Evolutionary conservation across 768 basidiomycete genomes (phyloP).

Genomic region (Suillus americanus): DNA sequence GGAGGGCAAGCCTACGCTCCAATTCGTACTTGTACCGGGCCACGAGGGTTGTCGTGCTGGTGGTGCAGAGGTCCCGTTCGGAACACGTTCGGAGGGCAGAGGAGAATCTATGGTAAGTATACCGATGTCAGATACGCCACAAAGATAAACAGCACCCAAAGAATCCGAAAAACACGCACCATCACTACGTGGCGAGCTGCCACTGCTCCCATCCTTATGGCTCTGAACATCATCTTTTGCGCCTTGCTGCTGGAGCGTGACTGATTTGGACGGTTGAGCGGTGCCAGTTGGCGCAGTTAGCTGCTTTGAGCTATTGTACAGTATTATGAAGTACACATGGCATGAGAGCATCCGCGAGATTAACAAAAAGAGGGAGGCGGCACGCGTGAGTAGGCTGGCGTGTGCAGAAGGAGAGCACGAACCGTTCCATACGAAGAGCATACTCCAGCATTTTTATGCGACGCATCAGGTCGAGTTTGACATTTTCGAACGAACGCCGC

Average conservation of each 20-base stretch:
- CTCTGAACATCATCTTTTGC: conserved; percentile 73
- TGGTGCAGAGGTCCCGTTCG: conserved; percentile 56
- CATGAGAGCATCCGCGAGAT: conserved; percentile 22
- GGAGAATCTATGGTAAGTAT: conserved; percentile 57
- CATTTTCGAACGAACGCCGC: conserved; percentile 94
- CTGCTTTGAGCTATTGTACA: conserved; percentile 69
- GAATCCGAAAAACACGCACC: conserved; percentile 42
- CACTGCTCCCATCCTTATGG: conserved; percentile 77
- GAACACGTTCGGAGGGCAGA: conserved; percentile 63
- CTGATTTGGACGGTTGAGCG: conserved; percentile 65
- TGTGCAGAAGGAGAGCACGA: conserved; percentile 29
- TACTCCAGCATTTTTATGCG: conserved; percentile 99
- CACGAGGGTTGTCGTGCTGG: conserved; percentile 56
- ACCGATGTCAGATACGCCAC: conserved; percentile 12
- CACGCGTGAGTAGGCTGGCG: conserved; percentile 2
- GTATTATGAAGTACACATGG: conserved; percentile 29
- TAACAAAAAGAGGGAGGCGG: conserved; percentile 6
- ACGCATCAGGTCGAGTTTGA: conserved; percentile 92
- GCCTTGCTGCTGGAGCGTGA: conserved; percentile 52
- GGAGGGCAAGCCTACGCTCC: conserved; percentile 33
- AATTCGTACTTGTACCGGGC: conserved; percentile 47
- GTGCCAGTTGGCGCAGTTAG: conserved; percentile 55
- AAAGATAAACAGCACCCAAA: conserved; percentile 8
- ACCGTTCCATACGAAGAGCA: conserved; percentile 96
- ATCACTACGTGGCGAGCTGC: conserved; percentile 85